Conservation (phyloP, 2,329 filamentous ascomycete genomes). For the Aspergillus versicolor region DNA sequence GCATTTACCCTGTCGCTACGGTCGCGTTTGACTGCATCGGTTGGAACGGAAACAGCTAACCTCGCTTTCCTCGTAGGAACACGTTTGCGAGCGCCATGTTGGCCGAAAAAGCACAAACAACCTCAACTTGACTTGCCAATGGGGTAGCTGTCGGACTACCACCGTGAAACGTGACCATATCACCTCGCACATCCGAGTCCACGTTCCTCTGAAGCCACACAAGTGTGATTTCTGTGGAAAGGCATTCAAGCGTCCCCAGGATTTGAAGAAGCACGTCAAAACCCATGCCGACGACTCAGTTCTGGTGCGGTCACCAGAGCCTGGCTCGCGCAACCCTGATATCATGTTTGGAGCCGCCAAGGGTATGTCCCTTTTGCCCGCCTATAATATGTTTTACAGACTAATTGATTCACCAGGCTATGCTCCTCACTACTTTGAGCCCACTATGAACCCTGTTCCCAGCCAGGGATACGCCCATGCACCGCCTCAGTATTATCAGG, state of each 20-base stretch:
- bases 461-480: conserved; percentile 43
- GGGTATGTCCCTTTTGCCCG: conserved; percentile 24
- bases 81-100: conserved; percentile 97
- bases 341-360: conserved; percentile 41
- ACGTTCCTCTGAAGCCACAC: conserved; percentile 98
- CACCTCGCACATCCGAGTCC: conserved; percentile 96
- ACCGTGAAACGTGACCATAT: conserved; percentile 99
- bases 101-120: conserved; percentile 99
- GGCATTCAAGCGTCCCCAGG: conserved; percentile 97
- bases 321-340: conserved; percentile 48
- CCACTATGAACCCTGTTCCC: conserved; percentile 50
- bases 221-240: conserved; percentile 99
- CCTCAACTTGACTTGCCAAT: conserved; percentile 93
- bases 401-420: conserved; percentile 26
- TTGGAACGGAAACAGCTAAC: not conserved
- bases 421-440: conserved; percentile 56
- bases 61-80: conserved; percentile 62
- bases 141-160: conserved; percentile 92
- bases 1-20: not conserved
- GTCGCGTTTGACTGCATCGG: not conserved
- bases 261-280: conserved; percentile 99
- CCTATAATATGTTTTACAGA: not conserved
- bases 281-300: conserved; percentile 96
- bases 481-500: conserved; percentile 53
- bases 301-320: conserved; percentile 62